Base-by-base conservation (phyloP, 371 early-diverging fungal species). In the Syncephalastrum sp. region DNA sequence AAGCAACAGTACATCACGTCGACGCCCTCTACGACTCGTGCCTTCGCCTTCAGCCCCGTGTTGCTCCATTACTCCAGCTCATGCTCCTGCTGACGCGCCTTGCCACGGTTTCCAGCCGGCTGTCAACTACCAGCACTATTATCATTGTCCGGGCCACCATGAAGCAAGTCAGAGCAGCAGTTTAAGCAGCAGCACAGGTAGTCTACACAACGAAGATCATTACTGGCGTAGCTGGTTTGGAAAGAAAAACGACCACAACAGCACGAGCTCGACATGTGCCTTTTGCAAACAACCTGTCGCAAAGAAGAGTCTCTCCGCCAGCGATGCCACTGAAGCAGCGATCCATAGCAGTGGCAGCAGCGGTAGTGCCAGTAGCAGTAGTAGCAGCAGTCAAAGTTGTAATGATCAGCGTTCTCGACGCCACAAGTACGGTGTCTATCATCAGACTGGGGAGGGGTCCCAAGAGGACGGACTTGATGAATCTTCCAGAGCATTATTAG, bases 11-110 rank as follows among this genome's bases (percentile, higher is more conserved):
- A 29, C 12, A 29, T 27, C 5, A 25, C 15, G 27, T 25, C 24
- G 27, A 10, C 51, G 41, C 15, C 57, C 57, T 4, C 0, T 52
- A 7, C 62, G 56, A 2, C 53, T 56, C 15, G 46, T 53, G 10
- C 52, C 47, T 2, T 61, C 62, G 17, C 56, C 62, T 4, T 56
- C 62, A 17, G 47, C 57, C 24, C 56, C 62, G 12, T 46, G 46
- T 12, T 47, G 47, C 13, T 21, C 7, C 23, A 59, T 47, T 38
- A 33, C 41, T 10, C 38, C 38, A 33, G 38, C 38, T 5, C 38
- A 33, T 33, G 38, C 38, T 12, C 38, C 38, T 10, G 38, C 38
- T 33, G 38, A 33, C 7, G 38, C 38, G 8, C 38, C 38, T 33
- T 33, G 38, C 38, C 38, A 33, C 12, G 38, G 25, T 42, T 45